A percentile compares a stretch with the other conserved stretches of the same genome.
Conservation (phyloP, 2,329 filamentous ascomycete genomes). For the Rhinocladiella similis region DNA sequence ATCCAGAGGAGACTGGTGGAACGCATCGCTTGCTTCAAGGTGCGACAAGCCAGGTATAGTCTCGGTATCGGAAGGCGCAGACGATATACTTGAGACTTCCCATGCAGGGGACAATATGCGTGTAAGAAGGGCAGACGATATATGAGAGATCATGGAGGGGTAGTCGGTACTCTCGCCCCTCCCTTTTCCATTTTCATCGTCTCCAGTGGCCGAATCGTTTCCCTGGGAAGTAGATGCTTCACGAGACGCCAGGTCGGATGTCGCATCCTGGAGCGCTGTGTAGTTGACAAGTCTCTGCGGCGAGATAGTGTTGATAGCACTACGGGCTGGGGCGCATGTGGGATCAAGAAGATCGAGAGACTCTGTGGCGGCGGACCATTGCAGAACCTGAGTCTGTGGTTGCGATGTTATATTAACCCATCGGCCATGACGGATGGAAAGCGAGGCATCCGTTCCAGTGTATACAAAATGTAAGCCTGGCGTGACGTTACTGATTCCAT, state of each 20-base stretch:
- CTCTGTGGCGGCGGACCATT: constrained; percentile 51
- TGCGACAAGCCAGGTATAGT: constrained; percentile 57
- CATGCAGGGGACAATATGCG: constrained; percentile 38
- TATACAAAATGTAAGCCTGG: constrained; percentile 63
- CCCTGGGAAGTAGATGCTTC: background rate
- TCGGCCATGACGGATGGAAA: constrained; percentile 61
- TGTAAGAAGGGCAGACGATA: constrained; percentile 41
- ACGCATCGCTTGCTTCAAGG: constrained; percentile 19
- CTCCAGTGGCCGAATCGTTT: background rate
- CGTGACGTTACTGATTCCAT: constrained; percentile 60
- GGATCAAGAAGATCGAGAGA: constrained; percentile 36
- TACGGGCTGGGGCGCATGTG: constrained; percentile 42
- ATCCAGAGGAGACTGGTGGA: constrained; percentile 39
- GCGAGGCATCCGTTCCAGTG: constrained; percentile 56
- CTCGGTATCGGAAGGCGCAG: constrained; percentile 57
- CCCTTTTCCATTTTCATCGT: constrained; percentile 31
- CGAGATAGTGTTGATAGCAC: constrained; percentile 49
- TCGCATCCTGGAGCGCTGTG: constrained; percentile 24
- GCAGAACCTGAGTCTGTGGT: constrained; percentile 46
- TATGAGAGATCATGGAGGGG: constrained; percentile 51
- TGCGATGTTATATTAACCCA: constrained; percentile 45
- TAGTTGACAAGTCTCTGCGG: constrained; percentile 25
- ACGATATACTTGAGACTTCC: constrained; percentile 59
- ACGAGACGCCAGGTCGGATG: constrained; percentile 15
- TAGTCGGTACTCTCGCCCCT: constrained; percentile 40